Conservation (phyloP, 2,329 filamentous ascomycete species). For the Ampelomyces quisqualis region DNA sequence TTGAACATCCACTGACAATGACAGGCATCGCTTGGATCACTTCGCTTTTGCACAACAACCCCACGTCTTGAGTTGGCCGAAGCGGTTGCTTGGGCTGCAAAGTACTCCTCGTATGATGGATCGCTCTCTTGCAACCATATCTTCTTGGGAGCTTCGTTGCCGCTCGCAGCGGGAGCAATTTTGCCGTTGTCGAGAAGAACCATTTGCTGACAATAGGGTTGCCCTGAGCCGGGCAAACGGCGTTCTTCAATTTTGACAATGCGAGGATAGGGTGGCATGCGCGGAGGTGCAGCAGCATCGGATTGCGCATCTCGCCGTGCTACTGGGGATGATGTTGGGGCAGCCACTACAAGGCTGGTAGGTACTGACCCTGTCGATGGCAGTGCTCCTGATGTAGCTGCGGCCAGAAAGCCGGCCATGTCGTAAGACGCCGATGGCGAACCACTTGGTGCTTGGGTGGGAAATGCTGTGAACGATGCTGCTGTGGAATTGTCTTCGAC, state of each 20-base stretch:
- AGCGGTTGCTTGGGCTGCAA: constrained; percentile 10
- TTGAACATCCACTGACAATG: constrained; percentile 46
- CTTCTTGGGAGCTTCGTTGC: constrained; percentile 39
- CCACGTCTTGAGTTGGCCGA: constrained; percentile 15
- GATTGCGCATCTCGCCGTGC: constrained; percentile 16
- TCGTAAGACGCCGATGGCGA: constrained; percentile 19
- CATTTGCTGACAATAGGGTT: constrained; percentile 67
- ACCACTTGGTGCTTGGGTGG: constrained; percentile 24
- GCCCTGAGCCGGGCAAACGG: constrained; percentile 50
- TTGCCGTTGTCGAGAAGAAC: constrained; percentile 56
- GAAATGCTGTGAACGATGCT: constrained; percentile 32
- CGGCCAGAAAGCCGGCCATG: constrained; percentile 7
- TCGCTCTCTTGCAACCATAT: constrained; percentile 46
- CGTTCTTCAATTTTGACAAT: constrained; percentile 68
- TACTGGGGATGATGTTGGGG: constrained; percentile 11
- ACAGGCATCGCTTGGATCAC: constrained; percentile 37
- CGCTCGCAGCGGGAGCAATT: constrained; percentile 41
- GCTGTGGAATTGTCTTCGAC: constrained; percentile 54
- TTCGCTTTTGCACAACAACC: constrained; percentile 17
- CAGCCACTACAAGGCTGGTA: constrained; percentile 7
- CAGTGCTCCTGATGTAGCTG: constrained; percentile 10
- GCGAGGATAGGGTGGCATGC: constrained; percentile 53
- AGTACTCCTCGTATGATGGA: constrained; percentile 38
- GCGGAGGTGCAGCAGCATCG: constrained; percentile 21
- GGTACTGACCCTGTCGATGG: constrained; percentile 7